Evolutionary conservation across 345 rosid species (phyloP), one percentile per base, ranked within the genome.

Genomic region (Excoecaria cochinchinensis): DNA sequence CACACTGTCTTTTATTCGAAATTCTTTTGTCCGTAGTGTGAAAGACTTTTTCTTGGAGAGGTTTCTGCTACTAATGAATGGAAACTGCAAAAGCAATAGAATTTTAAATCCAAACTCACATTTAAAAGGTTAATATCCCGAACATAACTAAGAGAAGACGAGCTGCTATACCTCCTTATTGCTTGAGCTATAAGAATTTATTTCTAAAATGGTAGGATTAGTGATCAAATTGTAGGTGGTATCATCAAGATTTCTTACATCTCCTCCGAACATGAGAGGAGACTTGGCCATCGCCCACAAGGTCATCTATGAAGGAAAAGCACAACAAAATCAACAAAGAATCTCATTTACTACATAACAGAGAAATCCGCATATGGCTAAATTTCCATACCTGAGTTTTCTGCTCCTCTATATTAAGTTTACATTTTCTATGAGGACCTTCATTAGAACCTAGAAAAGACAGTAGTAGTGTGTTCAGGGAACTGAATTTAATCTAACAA

Each of bases 211-310:
- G 0, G 83, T 85, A 53, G 97, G 96, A 72, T 95, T 85, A 75
- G 99, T 85, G 66, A 95, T 91, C 67, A 95, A 77, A 80, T 59
- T 74, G 74, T 80, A 87, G 42, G 98, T 91, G 48, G 84, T 21
- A 4, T 82, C 82, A 70, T 92, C 94, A n/a, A 95, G 88, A 31
- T 84, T 89, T 82, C 92, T 85, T 66, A 88, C 81, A 78, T 92
- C 99, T 77, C 99, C 99, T 67, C 98, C 99, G 77, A 89, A 92
- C 93, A 95, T 89, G 42, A 95, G 89, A 73, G 99, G 98, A 14
- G 99, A 92, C 87, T 85, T 95, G 52, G 91, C 96, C 58, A 95
- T 91, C 39, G 89, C 86, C 99, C 99, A 95, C 90, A 92, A 84
- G 56, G 98, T 95, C 90, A 95, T 86, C 99, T 95, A 83, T 40